Base-by-base conservation (phyloP, 495 filamentous ascomycete genomes). In the Sphaerosporella brunnea region DNA sequence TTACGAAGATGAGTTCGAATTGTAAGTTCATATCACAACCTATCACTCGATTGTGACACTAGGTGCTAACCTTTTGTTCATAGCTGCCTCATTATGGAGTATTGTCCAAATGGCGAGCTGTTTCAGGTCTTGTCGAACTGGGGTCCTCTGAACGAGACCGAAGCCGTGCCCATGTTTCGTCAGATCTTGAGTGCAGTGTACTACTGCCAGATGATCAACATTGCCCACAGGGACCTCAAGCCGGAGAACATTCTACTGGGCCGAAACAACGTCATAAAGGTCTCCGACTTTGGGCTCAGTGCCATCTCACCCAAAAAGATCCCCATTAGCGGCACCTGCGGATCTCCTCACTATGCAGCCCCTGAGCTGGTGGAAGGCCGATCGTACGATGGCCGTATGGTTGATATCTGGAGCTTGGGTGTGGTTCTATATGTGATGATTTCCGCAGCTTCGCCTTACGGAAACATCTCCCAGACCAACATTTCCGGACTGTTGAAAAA, bases 231-330 rank as follows among this genome's bases (percentile, higher is more conserved):
- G 21, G 90, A 99, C 51, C 66, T 99, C 25, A 99, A 99, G 65
- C 90, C 85, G 0, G 90, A 99, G 64, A 99, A 99, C 55, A 94
- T 97, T 32, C 68, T 99, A 13, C 63, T 99, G 23, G 82, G 85
- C 48, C 63, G 62, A 4, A 63, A 75, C 10, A 69, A 70, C 19
- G 76, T 82, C 36, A 71, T 95, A 62, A 96, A 96, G 63, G 74
- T 99, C 30, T 87, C 84, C 25, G 90, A 99, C 62, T 99, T 96
- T 62, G 88, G 90, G 15, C 93, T 99, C 85, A 90, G 92, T 15
- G 86, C 85, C 10, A 65, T 96, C 23, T 13, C 40, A 9, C 88
- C 92, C 23, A 66, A 69, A 11, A 67, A 68, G 8, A 73, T 82
- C 52, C 75, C 74, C 64, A 68, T 99, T 28, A 78, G 71, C 30